A percentile compares a stretch with the other conserved stretches of the same genome.
Conservation (phyloP, 805 yeast species). For the Komagataella pastoris region DNA sequence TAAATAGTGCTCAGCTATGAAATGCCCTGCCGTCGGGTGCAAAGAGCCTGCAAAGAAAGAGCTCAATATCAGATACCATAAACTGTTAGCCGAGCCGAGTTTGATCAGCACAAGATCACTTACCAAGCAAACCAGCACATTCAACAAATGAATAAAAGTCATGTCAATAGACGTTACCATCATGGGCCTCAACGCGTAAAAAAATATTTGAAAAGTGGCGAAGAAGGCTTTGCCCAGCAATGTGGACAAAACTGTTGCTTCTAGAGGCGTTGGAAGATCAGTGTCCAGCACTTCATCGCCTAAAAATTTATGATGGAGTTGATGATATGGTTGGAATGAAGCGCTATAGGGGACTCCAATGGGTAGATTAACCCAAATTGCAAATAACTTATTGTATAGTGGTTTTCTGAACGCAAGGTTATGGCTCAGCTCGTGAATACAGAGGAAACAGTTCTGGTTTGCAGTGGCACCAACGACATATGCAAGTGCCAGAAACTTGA, state of each 20-base stretch:
- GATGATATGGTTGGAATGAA: slow-evolving; percentile 81
- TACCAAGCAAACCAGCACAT: slow-evolving; percentile 43
- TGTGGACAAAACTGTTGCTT: slow-evolving; percentile 61
- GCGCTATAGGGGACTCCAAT: slow-evolving; percentile 88
- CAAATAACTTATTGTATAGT: slow-evolving; percentile 59
- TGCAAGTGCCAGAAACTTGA: slow-evolving; percentile 47
- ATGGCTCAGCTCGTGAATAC: slow-evolving; percentile 82
- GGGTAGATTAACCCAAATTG: slow-evolving; percentile 70
- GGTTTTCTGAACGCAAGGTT: slow-evolving; percentile 76
- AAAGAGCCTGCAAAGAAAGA: slow-evolving; percentile 83
- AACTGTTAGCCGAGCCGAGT: slow-evolving; percentile 50
- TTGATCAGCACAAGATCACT: slow-evolving; percentile 47
- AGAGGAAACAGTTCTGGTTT: slow-evolving; percentile 72
- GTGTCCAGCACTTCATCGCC: slow-evolving; percentile 81
- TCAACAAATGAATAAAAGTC: slow-evolving; percentile 63
- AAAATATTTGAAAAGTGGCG: slow-evolving; percentile 79
- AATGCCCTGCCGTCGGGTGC: slow-evolving; percentile 93
- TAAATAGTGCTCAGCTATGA: slow-evolving; percentile 88
- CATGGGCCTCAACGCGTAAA: slow-evolving; percentile 86
- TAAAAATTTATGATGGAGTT: slow-evolving; percentile 78
- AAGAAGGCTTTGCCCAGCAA: slow-evolving; percentile 82
- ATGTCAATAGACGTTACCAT: slow-evolving; percentile 64
- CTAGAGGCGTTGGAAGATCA: slow-evolving; percentile 73
- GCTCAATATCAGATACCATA: slow-evolving; percentile 56
- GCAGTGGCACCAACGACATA: slow-evolving; percentile 79